These are phyloP conservation scores for Hypoxylon intermedium DNA, from an alignment of 495 filamentous ascomycete genomes.

Conservation along the genomic window DNA sequence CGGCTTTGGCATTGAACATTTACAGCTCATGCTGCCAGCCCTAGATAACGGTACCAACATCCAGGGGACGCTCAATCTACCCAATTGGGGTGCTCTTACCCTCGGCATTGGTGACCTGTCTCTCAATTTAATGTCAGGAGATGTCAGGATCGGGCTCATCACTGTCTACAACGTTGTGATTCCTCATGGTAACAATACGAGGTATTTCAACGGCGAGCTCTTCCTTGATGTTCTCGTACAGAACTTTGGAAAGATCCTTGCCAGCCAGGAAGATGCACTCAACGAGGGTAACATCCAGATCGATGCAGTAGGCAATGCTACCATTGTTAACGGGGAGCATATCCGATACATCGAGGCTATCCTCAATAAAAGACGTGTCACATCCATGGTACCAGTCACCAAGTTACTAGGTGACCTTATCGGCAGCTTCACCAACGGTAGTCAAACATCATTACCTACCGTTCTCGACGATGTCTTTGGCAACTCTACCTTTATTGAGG, in stretches of 20 bases:
- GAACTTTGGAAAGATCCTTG: conserved; percentile 49
- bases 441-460: conserved; percentile 22
- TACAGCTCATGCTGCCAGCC: conserved; percentile 50
- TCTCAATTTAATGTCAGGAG: conserved; percentile 49
- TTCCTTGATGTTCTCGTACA: conserved; percentile 43
- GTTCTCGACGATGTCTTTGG: conserved; percentile 40
- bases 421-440: conserved; percentile 38
- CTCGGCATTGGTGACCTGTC: conserved; percentile 58
- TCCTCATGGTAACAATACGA: conserved; percentile 55
- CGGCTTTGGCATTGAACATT: conserved; percentile 53
- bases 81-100: conserved; percentile 55
- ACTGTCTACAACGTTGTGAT: conserved; percentile 50
- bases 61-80: conserved; percentile 48
- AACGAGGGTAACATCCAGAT: conserved; percentile 49
- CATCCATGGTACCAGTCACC: conserved; percentile 46
- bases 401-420: conserved; percentile 47
- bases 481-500: conserved; percentile 42
- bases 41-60: conserved; percentile 49
- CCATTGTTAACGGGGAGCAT: conserved; percentile 51
- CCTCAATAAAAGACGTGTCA: conserved; percentile 52
- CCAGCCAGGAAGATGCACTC: conserved; percentile 43
- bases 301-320: conserved; percentile 51
- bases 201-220: conserved; percentile 47
- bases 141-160: conserved; percentile 50
- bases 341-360: conserved; percentile 54